Base-by-base conservation (phyloP, 495 filamentous ascomycete genomes). In the Apodospora peruviana region DNA sequence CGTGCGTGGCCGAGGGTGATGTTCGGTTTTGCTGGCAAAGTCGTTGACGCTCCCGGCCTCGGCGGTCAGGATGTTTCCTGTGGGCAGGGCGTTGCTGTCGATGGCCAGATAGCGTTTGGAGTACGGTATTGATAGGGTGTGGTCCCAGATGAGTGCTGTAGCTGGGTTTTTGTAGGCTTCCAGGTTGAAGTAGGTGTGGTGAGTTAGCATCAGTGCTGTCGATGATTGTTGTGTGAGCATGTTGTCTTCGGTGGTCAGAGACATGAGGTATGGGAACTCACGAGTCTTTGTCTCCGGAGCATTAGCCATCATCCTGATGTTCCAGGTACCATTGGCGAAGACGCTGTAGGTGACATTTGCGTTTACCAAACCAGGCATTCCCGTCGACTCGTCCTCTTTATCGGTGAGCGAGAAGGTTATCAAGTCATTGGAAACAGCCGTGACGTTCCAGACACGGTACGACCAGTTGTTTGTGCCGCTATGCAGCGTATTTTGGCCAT, bases 111-210 rank as follows among this genome's bases (percentile, higher is more conserved):
- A 79, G 21, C 83, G 82, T 37, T 72, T 69, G 17, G 83, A 82
- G 53, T 82, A 79, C 1, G 87, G 87, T 56, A 88, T 70, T 52
- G 82, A 75, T 27, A 90, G 65, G 38, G 72, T 78, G 55, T 90
- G 76, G 45, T 88, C 79, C 51, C 87, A 75, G 51, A 86, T 79
- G 7, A 74, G 60, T 37, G 76, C 70, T 19, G 79, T 76, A 16
- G 68, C 43, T 0, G 75, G 71, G 48, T 77, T 69, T 17, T 60
- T 69, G 68, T 85, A 90, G 3, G 77, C 87, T 55, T 88, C 86
- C 45, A 91, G 73, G 65, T 90, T 90, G 79, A 86, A 90, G 70
- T 90, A 91, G 47, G 86, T 80, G 69, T 87, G 84, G 56, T 87
- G 85, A 48, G 70, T 69, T 27, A 90, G 77, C 79, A 86, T 85